Percentiles rank a stretch among this genome's conserved stretches.
Evolutionary conservation across 371 early-diverging fungal species (phyloP).

Genomic region (Parasitella parasitica): DNA sequence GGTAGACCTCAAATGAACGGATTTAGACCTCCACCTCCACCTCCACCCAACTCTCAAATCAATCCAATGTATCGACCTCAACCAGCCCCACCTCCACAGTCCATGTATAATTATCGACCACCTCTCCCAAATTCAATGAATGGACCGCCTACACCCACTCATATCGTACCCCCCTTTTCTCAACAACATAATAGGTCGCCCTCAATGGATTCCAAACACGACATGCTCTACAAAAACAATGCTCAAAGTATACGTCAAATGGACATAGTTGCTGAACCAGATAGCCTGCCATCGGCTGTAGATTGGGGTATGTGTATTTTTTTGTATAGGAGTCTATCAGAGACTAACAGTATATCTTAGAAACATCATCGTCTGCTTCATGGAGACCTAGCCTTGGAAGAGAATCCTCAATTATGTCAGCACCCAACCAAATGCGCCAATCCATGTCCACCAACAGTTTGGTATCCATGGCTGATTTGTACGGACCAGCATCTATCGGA

Average conservation of each 20-base stretch:
- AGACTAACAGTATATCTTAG: not conserved
- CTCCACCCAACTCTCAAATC: not conserved
- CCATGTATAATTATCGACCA: not conserved
- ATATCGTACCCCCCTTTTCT: not conserved
- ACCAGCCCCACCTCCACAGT: not conserved
- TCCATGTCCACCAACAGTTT: not conserved
- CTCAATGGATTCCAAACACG: conserved; percentile 11
- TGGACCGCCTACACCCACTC: not conserved
- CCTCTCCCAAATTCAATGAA: not conserved
- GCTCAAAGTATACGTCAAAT: not conserved
- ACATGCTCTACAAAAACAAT: not conserved
- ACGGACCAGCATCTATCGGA: not conserved
- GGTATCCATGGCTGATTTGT: not conserved
- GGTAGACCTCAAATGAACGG: conserved; percentile 6
- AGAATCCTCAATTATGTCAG: conserved; percentile 14
- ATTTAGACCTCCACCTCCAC: conserved; percentile 8
- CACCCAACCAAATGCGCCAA: conserved; percentile 3
- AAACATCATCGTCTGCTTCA: not conserved
- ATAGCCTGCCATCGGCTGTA: not conserved
- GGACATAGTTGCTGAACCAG: not conserved
- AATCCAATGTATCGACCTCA: conserved; percentile 6
- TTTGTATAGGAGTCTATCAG: not conserved
- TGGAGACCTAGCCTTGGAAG: not conserved
- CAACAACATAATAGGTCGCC: conserved; percentile 11
- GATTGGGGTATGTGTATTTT: conserved; percentile 7